Evolutionary conservation across 2,329 filamentous ascomycete species (phyloP).

Genomic region (Paraphaeosphaeria sporulosa): DNA sequence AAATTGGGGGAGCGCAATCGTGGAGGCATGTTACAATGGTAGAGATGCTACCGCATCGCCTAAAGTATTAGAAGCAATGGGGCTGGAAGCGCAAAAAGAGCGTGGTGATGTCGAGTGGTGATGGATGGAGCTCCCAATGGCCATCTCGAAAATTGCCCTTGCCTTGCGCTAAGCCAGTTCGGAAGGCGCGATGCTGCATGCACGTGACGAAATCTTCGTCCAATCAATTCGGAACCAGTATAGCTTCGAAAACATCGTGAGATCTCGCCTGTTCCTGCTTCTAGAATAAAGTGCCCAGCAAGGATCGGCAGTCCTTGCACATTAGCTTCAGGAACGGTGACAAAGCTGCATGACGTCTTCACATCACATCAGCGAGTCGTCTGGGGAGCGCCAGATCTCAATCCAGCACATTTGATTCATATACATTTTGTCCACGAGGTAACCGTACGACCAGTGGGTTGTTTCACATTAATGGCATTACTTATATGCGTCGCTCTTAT

Average conservation of each 20-base stretch:
- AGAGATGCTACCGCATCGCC: conserved; percentile 40
- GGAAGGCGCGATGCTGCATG: background rate
- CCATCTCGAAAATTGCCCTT: conserved; percentile 28
- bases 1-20: conserved; percentile 42
- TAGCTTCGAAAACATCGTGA: conserved; percentile 26
- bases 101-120: conserved; percentile 21
- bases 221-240: conserved; percentile 23
- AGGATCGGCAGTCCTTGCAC: conserved; percentile 25
- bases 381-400: background rate
- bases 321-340: conserved; percentile 26
- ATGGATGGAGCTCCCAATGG: conserved; percentile 21
- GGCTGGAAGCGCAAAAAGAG: conserved; percentile 18
- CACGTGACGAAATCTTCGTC: conserved; percentile 19
- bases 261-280: conserved; percentile 33
- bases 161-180: conserved; percentile 17
- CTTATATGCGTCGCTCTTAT: background rate
- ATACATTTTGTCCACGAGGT: background rate
- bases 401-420: background rate
- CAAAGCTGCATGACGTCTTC: conserved; percentile 30
- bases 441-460: background rate
- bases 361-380: conserved; percentile 14
- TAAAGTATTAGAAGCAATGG: conserved; percentile 18
- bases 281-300: conserved; percentile 31
- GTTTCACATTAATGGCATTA: background rate
- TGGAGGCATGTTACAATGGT: conserved; percentile 39